Conservation (phyloP, 768 basidiomycete species). For the Suillus sp. region DNA sequence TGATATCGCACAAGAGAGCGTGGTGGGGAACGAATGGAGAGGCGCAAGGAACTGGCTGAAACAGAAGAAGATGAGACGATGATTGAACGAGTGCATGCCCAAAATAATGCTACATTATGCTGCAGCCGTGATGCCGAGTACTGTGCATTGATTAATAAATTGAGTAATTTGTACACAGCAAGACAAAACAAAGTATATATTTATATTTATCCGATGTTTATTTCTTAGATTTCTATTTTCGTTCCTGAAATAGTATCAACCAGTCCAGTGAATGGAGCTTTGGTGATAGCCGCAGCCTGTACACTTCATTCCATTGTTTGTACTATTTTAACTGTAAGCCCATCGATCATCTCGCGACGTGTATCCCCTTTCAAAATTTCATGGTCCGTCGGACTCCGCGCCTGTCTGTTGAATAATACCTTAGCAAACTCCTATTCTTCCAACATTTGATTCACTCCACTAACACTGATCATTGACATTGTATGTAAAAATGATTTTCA, state of each 20-base stretch:
- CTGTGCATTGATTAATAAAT: no score
- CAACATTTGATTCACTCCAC: no score
- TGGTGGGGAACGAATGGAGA: conserved; percentile 4
- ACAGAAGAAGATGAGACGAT: background rate
- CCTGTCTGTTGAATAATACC: no score
- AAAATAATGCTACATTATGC: background rate
- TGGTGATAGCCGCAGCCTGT: background rate
- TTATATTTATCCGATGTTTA: background rate
- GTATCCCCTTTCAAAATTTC: no score
- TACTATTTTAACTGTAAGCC: no score
- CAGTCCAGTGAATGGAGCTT: background rate
- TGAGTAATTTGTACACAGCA: background rate
- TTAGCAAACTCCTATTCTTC: no score
- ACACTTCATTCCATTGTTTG: no score
- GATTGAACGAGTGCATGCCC: background rate
- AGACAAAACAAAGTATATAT: background rate
- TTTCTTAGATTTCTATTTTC: background rate
- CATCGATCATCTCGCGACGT: no score
- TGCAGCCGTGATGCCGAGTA: no score
- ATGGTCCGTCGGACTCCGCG: no score
- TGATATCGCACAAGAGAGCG: conserved; percentile 22
- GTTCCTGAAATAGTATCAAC: background rate
- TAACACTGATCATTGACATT: no score
- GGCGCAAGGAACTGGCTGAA: background rate
- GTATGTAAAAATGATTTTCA: no score